Percentiles rank a stretch among this genome's conserved stretches.
These are phyloP conservation scores for Thecaphora thlaspeos DNA, from an alignment of 1,284 basidiomycete genomes.

Conservation along the genomic window DNA sequence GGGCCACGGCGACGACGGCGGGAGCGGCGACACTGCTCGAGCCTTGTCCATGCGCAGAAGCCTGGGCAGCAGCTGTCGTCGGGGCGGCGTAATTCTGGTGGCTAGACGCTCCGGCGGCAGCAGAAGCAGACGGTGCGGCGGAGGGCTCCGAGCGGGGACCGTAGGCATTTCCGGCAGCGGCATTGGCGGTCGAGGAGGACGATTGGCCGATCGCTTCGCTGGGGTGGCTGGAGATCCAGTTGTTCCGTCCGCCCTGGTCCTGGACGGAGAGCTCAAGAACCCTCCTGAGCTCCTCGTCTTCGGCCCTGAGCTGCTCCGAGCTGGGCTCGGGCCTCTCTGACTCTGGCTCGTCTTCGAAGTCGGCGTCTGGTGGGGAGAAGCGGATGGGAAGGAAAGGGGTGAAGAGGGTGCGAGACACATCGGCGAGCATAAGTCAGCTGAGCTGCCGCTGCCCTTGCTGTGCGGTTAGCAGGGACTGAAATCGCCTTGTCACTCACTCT, in stretches of 20 bases:
- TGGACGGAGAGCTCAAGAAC: conserved; percentile 52
- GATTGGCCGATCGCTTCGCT: conserved; percentile 16
- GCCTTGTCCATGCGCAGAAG: too few species aligned
- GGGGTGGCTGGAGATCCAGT: conserved; percentile 9
- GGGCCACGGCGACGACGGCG: too few species aligned
- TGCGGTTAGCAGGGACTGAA: too few species aligned
- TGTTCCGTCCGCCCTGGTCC: conserved; percentile 49
- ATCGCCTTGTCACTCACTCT: conserved; percentile 68
- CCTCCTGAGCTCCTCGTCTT: conserved; percentile 54
- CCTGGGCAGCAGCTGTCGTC: too few species aligned
- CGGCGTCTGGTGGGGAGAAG: conserved; percentile 13
- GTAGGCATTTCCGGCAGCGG: not conserved
- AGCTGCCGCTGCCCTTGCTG: too few species aligned
- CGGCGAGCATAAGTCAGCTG: too few species aligned
- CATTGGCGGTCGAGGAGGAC: conserved; percentile 15
- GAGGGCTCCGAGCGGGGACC: not conserved
- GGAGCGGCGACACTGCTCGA: too few species aligned
- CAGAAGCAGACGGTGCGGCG: not conserved
- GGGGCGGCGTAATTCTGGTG: conserved; percentile 3
- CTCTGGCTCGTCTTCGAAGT: conserved; percentile 23
- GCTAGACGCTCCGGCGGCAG: not conserved
- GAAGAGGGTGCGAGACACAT: not conserved
- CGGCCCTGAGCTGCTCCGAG: conserved; percentile 45
- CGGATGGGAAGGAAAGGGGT: not conserved
- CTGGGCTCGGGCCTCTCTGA: conserved; percentile 15